phyloP scores from a whole-genome alignment of 1,284 basidiomycete species.

The Cystobasidium sp. region DNA sequence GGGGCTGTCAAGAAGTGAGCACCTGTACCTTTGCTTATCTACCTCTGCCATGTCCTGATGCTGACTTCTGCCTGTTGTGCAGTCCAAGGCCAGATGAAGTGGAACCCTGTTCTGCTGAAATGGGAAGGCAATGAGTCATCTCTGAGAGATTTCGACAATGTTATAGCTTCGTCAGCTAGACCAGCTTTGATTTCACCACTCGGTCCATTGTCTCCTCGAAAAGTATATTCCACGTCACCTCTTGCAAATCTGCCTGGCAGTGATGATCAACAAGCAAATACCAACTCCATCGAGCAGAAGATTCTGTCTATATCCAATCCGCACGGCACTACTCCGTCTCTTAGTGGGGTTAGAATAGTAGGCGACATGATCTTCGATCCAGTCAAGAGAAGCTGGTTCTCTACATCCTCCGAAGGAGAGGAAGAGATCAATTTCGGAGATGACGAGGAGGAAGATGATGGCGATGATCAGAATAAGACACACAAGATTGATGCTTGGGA shows the following conservation, averaged over 20 bases:
- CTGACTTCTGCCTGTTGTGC: no score
- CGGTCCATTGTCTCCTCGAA: conserved; percentile 33
- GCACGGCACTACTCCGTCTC: conserved; percentile 24
- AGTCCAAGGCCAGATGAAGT: conserved; percentile 95
- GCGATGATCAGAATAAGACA: conserved; percentile 62
- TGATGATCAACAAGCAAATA: background rate
- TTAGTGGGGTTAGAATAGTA: conserved; percentile 67
- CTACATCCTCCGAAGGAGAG: conserved; percentile 77
- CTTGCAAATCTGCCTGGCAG: background rate
- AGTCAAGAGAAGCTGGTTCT: conserved; percentile 86
- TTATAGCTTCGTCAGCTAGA: conserved; percentile 78
- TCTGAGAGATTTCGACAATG: conserved; percentile 85
- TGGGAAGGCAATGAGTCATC: conserved; percentile 97
- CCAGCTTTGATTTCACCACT: conserved; percentile 93
- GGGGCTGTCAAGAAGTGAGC: conserved; percentile 74
- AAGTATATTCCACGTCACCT: background rate
- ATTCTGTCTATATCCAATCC: background rate
- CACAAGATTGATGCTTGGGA: conserved; percentile 28
- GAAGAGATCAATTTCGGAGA: conserved; percentile 85
- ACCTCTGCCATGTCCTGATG: no score
- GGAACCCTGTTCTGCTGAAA: conserved; percentile 82
- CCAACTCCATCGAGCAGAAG: background rate
- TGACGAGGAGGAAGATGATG: conserved; percentile 59
- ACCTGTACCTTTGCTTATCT: conserved; percentile 28
- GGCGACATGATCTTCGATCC: conserved; percentile 99